Base-by-base conservation (phyloP, 805 yeast genomes). In the Scheffersomyces stipitis region DNA sequence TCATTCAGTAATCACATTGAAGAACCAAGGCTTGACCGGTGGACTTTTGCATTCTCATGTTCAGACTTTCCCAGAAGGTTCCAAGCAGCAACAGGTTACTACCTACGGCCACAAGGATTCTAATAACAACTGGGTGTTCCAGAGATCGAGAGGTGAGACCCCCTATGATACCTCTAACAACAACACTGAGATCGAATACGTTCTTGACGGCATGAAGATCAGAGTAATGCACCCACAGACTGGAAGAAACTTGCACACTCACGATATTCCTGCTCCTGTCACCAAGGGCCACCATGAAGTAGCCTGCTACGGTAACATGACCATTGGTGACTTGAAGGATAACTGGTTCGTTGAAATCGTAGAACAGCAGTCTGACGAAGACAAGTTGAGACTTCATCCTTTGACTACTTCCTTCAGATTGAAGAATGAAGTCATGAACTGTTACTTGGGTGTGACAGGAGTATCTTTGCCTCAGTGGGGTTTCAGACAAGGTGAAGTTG, bases 401-500 rank as follows among this genome's bases (percentile, higher is more conserved):
- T 74, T 90, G 45, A 79, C 96, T 26, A 75, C 96, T 1, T 80
- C 88, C 15, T 79, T 93, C 65, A 77, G 96, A 62, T 68, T 93
- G 48, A 78, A 71, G 52, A 83, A 82, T 60, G 71, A 71, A 46
- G 77, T 60, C 7, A 60, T 88, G 52, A 84, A 85, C 28, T 95
- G 97, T 60, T 90, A 89, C 60, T 68, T 93, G 55, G 86, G 90
- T 47, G 86, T 91, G 10, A 75, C 93, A 8, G 97, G 96, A 30
- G 66, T 70, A 47, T 59, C 78, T 16, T 81, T 90, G 56, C 99
- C 99, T 14, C 81, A 80, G 13, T 93, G 99, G 99, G 99, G 99
- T 15, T 93, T 91, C 76, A 79, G 88, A 58, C 99, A 93, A 71
- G 96, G 96, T 45, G 99, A 93, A 69, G 91, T 93, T 46, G 83